Percentiles rank a stretch among this genome's conserved stretches.
These are phyloP conservation scores for Fusarium nelsonii DNA, from an alignment of 2,329 filamentous ascomycete genomes.

Conservation along the genomic window DNA sequence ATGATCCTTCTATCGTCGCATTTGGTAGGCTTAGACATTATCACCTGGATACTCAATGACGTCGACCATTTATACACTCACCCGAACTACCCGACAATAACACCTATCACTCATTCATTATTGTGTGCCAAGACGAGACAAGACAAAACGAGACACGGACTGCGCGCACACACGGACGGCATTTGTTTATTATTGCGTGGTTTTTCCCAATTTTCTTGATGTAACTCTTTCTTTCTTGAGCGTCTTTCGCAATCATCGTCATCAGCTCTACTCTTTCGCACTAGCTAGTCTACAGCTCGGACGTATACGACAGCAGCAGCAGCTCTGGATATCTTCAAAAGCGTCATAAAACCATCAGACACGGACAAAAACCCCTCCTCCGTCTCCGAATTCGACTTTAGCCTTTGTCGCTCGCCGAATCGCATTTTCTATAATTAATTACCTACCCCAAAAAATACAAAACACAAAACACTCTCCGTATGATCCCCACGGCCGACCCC, in stretches of 20 bases:
- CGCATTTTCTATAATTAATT: background rate
- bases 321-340: slow-evolving; percentile 24
- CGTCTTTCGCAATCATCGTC: background rate
- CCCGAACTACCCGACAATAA: slow-evolving; percentile 29
- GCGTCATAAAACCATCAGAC: slow-evolving; percentile 8
- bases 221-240: background rate
- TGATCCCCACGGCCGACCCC: slow-evolving; percentile 44
- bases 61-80: slow-evolving; percentile 35
- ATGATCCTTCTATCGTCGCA: slow-evolving; percentile 37
- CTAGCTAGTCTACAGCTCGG: background rate
- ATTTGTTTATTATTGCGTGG: slow-evolving; percentile 21
- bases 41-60: slow-evolving; percentile 40
- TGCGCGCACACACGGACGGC: background rate
- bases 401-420: slow-evolving; percentile 14
- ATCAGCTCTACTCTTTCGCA: background rate
- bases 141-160: slow-evolving; percentile 16
- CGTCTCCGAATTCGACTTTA: slow-evolving; percentile 2
- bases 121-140: slow-evolving; percentile 17
- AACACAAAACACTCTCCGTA: slow-evolving; percentile 24
- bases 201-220: background rate
- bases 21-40: slow-evolving; percentile 30
- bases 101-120: slow-evolving; percentile 8
- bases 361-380: slow-evolving; percentile 10
- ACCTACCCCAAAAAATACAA: slow-evolving; percentile 21
- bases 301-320: background rate